Evolutionary conservation across 2,329 filamentous ascomycete genomes (phyloP), one percentile per base, ranked within the genome.

Genomic region (Fusarium sp.): DNA sequence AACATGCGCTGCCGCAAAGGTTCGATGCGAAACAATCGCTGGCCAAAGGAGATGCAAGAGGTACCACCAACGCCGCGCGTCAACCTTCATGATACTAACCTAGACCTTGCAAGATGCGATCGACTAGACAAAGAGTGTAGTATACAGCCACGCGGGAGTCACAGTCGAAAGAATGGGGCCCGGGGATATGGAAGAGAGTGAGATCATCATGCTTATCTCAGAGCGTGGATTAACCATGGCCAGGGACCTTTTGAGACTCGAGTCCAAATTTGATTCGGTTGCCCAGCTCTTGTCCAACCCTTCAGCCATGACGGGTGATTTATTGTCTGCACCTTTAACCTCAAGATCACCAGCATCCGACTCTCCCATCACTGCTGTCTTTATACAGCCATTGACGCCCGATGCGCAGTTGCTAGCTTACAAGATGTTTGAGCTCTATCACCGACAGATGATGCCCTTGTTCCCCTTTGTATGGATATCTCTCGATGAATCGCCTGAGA

Each of bases 201-300:
- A 8, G 64, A 62, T 9, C 23, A 2, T 5, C 14, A 3, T 8
- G 30, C 16, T 16, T 7, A 6, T 7, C 9, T 20, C 14, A 32
- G 5, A 4, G 2, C 0, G 23, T 20, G 4, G 10, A 30, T 14
- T 72, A 8, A 71, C 16, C 5, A 2, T 8, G 30, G 1, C 1
- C 4, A 72, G 69, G 6, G 68, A 67, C 18, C 27, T 72, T 27
- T 32, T 45, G 0, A 35, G 69, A 50, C 62, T 72, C 2, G 63
- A 72, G 18, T 67, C 69, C 23, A 71, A 71, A 16, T 71, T 72
- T 5, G 67, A 71, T 25, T 72, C 69, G 11, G 64, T 67, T 25
- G 50, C 69, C 13, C 70, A 50, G 5, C 39, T 72, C 6, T 27
- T 66, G 6, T 52, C 63, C 13, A 48, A 30, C 23, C 56, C 68